These are phyloP conservation scores for Tulasnella sp. DNA, from an alignment of 768 basidiomycete species.

Conservation along the genomic window DNA sequence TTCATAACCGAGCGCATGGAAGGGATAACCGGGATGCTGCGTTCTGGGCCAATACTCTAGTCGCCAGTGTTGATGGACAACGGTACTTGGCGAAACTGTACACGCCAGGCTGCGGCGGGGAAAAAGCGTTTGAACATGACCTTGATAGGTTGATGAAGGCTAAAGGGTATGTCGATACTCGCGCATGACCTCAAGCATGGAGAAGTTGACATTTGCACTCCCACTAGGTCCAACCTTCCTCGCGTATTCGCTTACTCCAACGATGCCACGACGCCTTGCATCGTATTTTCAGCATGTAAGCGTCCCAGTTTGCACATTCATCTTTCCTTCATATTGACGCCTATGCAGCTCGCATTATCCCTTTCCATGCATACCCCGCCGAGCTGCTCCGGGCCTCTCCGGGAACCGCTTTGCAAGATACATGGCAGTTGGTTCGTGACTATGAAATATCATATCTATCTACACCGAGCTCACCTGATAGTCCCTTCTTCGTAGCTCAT, in stretches of 20 bases:
- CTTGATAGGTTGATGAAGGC: background rate
- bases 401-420: background rate
- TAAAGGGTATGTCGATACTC: background rate
- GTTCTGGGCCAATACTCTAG: background rate
- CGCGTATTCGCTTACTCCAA: background rate
- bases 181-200: background rate
- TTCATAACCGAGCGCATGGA: background rate
- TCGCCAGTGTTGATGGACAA: background rate
- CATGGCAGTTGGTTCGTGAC: background rate
- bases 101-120: background rate
- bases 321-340: background rate
- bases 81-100: background rate
- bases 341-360: background rate
- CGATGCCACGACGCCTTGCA: background rate
- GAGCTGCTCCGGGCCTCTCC: background rate
- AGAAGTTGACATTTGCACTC: background rate
- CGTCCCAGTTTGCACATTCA: background rate
- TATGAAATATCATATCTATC: background rate
- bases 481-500: background rate
- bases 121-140: background rate
- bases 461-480: too few species aligned
- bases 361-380: background rate
- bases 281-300: background rate
- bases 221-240: background rate
- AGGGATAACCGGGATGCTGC: background rate